Conservation (phyloP, 2,329 filamentous ascomycete species). For the Trichoderma sp. region DNA sequence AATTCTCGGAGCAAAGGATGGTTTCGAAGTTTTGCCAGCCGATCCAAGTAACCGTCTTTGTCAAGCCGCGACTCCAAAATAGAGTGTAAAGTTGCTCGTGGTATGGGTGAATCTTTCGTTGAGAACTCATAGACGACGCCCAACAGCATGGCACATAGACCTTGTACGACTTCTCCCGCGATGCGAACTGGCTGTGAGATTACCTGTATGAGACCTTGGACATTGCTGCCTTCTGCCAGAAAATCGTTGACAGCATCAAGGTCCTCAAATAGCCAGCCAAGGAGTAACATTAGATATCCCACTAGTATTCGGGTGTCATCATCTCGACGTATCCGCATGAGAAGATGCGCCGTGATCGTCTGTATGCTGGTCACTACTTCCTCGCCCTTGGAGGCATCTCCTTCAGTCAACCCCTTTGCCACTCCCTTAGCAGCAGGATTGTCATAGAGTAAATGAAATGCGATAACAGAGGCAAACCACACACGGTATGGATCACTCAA, state of each 20-base stretch:
- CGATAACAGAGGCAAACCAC: constrained; percentile 86
- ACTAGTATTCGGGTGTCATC: constrained; percentile 79
- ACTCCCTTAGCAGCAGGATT: constrained; percentile 76
- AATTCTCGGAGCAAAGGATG: constrained; percentile 84
- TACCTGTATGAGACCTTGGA: constrained; percentile 81
- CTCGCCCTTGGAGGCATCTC: constrained; percentile 84
- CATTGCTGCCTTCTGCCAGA: constrained; percentile 84
- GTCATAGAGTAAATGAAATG: constrained; percentile 83
- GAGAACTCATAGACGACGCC: constrained; percentile 96
- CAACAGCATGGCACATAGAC: constrained; percentile 79
- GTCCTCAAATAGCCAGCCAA: constrained; percentile 90
- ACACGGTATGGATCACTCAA: constrained; percentile 78
- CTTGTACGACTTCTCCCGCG: constrained; percentile 70
- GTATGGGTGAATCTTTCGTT: constrained; percentile 91
- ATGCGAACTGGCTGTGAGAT: constrained; percentile 60
- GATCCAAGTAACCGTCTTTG: constrained; percentile 84
- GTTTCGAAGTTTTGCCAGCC: constrained; percentile 73
- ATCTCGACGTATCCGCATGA: constrained; percentile 72
- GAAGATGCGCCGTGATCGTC: constrained; percentile 80
- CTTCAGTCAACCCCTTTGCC: constrained; percentile 82
- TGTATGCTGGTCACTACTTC: constrained; percentile 96
- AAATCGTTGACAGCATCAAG: constrained; percentile 91
- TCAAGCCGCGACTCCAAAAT: constrained; percentile 76
- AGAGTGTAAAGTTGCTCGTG: constrained; percentile 76
- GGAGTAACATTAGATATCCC: constrained; percentile 86